Evolutionary conservation across 2,329 filamentous ascomycete genomes (phyloP).

Genomic region (Fusarium pseudograminearum): DNA sequence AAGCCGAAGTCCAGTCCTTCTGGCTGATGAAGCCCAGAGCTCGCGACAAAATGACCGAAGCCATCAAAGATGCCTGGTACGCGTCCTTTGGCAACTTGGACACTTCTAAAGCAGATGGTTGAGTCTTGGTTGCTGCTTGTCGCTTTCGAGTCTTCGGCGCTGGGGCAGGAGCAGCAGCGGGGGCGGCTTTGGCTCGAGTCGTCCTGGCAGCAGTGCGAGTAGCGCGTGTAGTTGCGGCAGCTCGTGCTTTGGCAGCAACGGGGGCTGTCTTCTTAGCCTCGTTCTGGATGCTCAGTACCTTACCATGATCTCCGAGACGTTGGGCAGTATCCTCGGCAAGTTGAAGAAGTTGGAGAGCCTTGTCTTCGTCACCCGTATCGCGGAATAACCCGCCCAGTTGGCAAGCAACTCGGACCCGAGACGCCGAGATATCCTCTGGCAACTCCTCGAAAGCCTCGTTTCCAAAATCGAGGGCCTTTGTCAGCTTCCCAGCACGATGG

Average conservation of each 20-base stretch:
- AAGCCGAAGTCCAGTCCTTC: conserved; percentile 69
- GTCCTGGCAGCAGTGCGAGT: conserved; percentile 46
- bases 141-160: conserved; percentile 39
- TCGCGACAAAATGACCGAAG: conserved; percentile 53
- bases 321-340: conserved; percentile 63
- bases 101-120: conserved; percentile 33
- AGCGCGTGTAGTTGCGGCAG: conserved; percentile 43
- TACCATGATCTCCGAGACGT: conserved; percentile 48
- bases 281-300: conserved; percentile 19
- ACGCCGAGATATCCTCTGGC: conserved; percentile 54
- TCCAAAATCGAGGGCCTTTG: conserved; percentile 68
- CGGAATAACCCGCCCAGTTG: conserved; percentile 68
- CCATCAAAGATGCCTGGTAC: conserved; percentile 54
- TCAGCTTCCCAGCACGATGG: conserved; percentile 68
- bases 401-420: conserved; percentile 61
- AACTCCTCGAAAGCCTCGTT: conserved; percentile 66
- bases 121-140: conserved; percentile 43
- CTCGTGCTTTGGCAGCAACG: conserved; percentile 30
- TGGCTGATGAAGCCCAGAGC: conserved; percentile 61
- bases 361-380: conserved; percentile 60
- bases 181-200: conserved; percentile 37
- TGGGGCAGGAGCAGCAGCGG: conserved; percentile 20
- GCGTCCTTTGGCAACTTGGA: conserved; percentile 48
- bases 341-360: conserved; percentile 58
- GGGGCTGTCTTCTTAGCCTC: conserved; percentile 29